Evolutionary conservation across 2,329 filamentous ascomycete species (phyloP), one percentile per base, ranked within the genome.

Genomic region (Mycosphaerelloides madeirae): DNA sequence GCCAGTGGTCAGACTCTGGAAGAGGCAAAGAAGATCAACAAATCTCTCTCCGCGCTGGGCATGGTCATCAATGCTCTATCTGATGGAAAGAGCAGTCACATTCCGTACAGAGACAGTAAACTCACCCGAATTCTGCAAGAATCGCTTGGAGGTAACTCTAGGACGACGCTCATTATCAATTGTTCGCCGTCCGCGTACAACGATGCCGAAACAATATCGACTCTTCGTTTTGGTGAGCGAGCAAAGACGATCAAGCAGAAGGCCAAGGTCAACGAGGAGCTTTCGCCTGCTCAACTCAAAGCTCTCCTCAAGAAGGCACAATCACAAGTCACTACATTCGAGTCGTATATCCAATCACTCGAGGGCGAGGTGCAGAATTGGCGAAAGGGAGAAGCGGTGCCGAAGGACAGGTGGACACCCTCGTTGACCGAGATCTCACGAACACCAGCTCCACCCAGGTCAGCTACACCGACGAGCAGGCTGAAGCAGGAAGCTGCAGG

Each of bases 211-310:
- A 97, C 93, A 0, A 72, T 97, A 38, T 85, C 89, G 54, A 98
- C 93, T 1, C 72, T 98, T 49, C 81, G 90, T 35, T 98, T 97
- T 64, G 93, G 93, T 74, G 94, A 93, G 70, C 79, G 93, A 65
- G 93, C 93, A 46, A 98, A 98, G 75, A 87, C 88, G 0, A 98
- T 98, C 75, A 96, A 97, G 84, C 97, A 97, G 76, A 97, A 97
- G 78, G 93, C 93, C 69, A 98, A 97, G 84, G 85, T 98, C 78
- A 98, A 98, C 65, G 90, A 91, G 35, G 93, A 98, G 68, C 80
- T 98, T 60, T 97, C 91, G 61, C 93, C 93, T 35, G 82, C 89
- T 11, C 93, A 98, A 69, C 81, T 98, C 74, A 98, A 97, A 71
- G 78, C 83, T 38, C 78, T 96, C 61, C 81, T 98, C 65, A 90